Conservation (phyloP, 345 rosid species). For the Kandelia obovata region DNA sequence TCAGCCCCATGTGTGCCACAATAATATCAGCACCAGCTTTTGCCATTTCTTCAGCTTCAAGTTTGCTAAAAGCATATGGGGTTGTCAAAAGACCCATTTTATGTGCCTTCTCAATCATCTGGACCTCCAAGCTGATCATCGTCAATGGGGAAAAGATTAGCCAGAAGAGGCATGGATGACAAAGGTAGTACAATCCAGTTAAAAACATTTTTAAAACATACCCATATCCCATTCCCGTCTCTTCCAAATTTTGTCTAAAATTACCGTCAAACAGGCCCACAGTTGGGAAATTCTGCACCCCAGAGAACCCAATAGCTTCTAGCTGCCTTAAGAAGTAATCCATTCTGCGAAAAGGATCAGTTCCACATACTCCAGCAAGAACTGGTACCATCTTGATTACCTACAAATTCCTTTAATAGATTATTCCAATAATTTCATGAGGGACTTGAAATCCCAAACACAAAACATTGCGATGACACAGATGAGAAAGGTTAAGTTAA, state of each 20-base stretch:
- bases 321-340: slow-evolving; percentile 77
- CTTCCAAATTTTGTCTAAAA: slow-evolving; percentile 91
- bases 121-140: slow-evolving; percentile 67
- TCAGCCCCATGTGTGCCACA: slow-evolving; percentile 97
- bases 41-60: slow-evolving; percentile 82
- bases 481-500: not conserved
- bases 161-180: not conserved
- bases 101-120: slow-evolving; percentile 84
- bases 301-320: slow-evolving; percentile 79
- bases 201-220: slow-evolving; percentile 29
- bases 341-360: slow-evolving; percentile 92
- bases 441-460: not conserved
- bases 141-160: slow-evolving; percentile 4
- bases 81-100: slow-evolving; percentile 86
- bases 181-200: slow-evolving; percentile 7
- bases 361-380: slow-evolving; percentile 94
- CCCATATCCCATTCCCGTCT: slow-evolving; percentile 98
- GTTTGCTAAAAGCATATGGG: slow-evolving; percentile 74
- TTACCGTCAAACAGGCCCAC: slow-evolving; percentile 96
- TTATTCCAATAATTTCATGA: not conserved
- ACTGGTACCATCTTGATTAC: slow-evolving; percentile 82
- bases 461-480: not conserved
- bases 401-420: slow-evolving; percentile 29
- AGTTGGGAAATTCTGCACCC: slow-evolving; percentile 96
- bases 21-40: slow-evolving; percentile 91